Evolutionary conservation across 2,329 filamentous ascomycete species (phyloP), one percentile per base, ranked within the genome.

Genomic region (Macrophomina tecta): DNA sequence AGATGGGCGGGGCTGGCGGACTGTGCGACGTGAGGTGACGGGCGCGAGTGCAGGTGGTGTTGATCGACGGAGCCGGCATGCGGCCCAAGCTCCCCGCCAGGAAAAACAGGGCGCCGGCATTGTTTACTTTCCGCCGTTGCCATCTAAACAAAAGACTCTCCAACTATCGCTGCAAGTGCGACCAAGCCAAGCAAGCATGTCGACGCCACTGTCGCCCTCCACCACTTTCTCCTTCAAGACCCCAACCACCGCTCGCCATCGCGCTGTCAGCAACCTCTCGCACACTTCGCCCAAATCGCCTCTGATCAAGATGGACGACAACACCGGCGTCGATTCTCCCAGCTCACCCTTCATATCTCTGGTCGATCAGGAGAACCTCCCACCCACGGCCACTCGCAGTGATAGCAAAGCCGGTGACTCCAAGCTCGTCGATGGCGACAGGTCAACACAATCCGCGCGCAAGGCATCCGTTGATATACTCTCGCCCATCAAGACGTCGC

Each of bases 331-430:
- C 69, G 76, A 81, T 18, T 78, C 77, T 30, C 79, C 80, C 5
- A 83, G 81, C 65, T 84, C 82, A 45, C 83, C 83, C 14, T 85
- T 84, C 71, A 72, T 82, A n/a, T 75, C 78, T 49, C 78, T 83
- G 64, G 72, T 83, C 61, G 79, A 80, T 18, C 77, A 79, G 63
- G 78, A 80, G 64, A 79, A 79, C 46, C 69, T 78, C 64, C 73
- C 64, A 16, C 67, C 64, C 2, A 30, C 18, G 9, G 34, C 45
- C 28, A 65, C 76, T 18, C 61, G 64, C 36, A 28, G 9, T 9
- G 23, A 64, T 12, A 12, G 42, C 42, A 42, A 62, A 48, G 42
- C 65, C 61, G 56, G 40, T 4, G 65, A 67, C 28, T 32, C 60
- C 12, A 62, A 65, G 28, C n/a, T 48, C 14, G 30, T 55, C 7